phyloP scores from a whole-genome alignment of 768 basidiomycete species.

The Chalciporus piperatus region DNA sequence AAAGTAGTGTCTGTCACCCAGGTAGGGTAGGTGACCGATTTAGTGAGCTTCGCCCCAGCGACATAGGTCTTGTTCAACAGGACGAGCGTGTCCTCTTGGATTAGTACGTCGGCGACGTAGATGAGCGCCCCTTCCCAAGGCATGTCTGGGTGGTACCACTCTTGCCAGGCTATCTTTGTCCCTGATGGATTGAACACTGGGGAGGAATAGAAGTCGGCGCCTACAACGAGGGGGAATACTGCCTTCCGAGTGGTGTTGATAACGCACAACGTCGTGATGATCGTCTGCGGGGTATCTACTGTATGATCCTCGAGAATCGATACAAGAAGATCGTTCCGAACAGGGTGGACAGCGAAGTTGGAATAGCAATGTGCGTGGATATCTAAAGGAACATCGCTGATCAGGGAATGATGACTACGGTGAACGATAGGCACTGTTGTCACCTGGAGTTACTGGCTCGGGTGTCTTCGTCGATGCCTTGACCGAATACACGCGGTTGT shows the following conservation, averaged over 20 bases:
- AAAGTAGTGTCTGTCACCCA: conserved; percentile 47
- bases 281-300: conserved; percentile 33
- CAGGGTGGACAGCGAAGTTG: conserved; percentile 51
- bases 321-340: conserved; percentile 47
- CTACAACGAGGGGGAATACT: conserved; percentile 41
- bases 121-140: conserved; percentile 63
- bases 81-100: conserved; percentile 9
- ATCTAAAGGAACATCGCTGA: neutral
- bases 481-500: conserved; percentile 50
- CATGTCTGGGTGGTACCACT: conserved; percentile 66
- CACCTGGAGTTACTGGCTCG: conserved; percentile 59
- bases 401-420: neutral
- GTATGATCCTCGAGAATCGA: conserved; percentile 70
- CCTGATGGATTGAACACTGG: conserved; percentile 59
- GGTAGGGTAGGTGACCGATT: conserved; percentile 35
- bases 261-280: conserved; percentile 50
- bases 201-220: conserved; percentile 65
- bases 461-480: conserved; percentile 25
- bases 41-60: conserved; percentile 43
- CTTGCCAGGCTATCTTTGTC: conserved; percentile 50
- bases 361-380: conserved; percentile 1
- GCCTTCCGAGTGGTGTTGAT: conserved; percentile 44
- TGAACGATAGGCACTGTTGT: conserved; percentile 7
- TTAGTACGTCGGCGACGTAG: conserved; percentile 43
- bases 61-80: conserved; percentile 38